A percentile compares a stretch with the other conserved stretches of the same genome.
These are phyloP conservation scores for Aspergillus sergii DNA, from an alignment of 2,329 filamentous ascomycete species.

Conservation along the genomic window DNA sequence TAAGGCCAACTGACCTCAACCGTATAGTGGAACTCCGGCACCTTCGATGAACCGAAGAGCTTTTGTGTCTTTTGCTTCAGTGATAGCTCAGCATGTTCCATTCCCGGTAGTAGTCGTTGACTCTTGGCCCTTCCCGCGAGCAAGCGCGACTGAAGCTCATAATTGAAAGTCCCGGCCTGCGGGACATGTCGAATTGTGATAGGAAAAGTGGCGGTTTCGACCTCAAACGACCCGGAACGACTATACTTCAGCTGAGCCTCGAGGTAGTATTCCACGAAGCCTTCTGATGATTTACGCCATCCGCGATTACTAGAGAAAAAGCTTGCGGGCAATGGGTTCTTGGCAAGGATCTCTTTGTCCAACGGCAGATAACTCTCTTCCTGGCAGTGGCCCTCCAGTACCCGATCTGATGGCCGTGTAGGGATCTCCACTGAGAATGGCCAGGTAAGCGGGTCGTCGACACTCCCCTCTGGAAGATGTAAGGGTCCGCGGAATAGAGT, in stretches of 20 bases:
- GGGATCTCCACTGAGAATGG: slow-evolving; percentile 22
- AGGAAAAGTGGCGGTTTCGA: slow-evolving; percentile 14
- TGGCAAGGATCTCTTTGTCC: slow-evolving; percentile 7
- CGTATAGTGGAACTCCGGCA: slow-evolving; percentile 33
- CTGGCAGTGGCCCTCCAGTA: not conserved
- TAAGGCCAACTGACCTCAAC: slow-evolving; percentile 31
- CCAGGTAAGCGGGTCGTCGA: slow-evolving; percentile 15
- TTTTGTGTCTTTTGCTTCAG: slow-evolving; percentile 38
- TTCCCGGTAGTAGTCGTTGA: slow-evolving; percentile 35
- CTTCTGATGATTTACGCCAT: slow-evolving; percentile 16
- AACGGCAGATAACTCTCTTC: slow-evolving; percentile 18
- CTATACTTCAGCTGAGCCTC: slow-evolving; percentile 29
- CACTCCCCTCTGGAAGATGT: slow-evolving; percentile 15
- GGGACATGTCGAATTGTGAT: slow-evolving; percentile 16
- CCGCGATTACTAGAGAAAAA: slow-evolving; percentile 10
- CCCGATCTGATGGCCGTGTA: not conserved
- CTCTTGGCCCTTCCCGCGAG: slow-evolving; percentile 20
- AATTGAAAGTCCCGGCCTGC: not conserved
- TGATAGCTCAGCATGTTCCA: slow-evolving; percentile 31
- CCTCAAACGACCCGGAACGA: not conserved
- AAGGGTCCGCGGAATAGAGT: slow-evolving; percentile 20
- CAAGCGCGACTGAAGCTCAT: slow-evolving; percentile 1
- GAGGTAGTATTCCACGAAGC: slow-evolving; percentile 42
- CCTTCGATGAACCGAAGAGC: slow-evolving; percentile 36
- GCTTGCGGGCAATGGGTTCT: slow-evolving; percentile 16